These are phyloP conservation scores for Plasmodium gallinaceum DNA, from an alignment of 169 alveolate genomes.

Conservation along the genomic window DNA sequence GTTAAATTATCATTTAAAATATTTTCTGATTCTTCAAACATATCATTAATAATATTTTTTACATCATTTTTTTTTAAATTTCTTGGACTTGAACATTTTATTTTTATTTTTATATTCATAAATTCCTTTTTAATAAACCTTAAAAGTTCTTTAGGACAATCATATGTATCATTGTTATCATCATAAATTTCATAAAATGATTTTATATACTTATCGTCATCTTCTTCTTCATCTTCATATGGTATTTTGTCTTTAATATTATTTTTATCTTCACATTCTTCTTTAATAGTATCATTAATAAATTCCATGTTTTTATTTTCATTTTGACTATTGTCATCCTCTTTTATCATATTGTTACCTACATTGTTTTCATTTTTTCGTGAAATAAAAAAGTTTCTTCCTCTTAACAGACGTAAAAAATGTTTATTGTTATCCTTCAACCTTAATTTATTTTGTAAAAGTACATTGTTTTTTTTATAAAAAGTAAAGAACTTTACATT, in stretches of 20 bases:
- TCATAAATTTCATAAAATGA: constrained; percentile 78
- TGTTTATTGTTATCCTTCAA: neutral
- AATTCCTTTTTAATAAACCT: constrained; percentile 78
- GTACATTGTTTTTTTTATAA: neutral
- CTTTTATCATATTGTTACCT: neutral
- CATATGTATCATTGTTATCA: constrained; percentile 74
- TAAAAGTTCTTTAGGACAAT: constrained; percentile 77
- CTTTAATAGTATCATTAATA: neutral
- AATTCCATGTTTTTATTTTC: neutral
- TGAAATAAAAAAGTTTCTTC: neutral
- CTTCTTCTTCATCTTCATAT: constrained; percentile 19
- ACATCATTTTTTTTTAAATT: constrained; percentile 73
- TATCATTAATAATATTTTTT: constrained; percentile 33
- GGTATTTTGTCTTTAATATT: neutral
- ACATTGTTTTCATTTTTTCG: neutral
- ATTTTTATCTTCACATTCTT: neutral
- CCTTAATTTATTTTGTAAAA: constrained; percentile 13
- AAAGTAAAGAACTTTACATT: constrained; percentile 18
- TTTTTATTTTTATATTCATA: constrained; percentile 78
- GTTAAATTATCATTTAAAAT: neutral
- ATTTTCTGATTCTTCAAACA: constrained; percentile 18
- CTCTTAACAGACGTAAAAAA: neutral
- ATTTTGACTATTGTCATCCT: neutral
- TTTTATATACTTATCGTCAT: constrained; percentile 9
- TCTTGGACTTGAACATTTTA: constrained; percentile 80